Evolutionary conservation across 768 basidiomycete genomes (phyloP), one percentile per base, ranked within the genome.

Genomic region (Suillus brevipes): DNA sequence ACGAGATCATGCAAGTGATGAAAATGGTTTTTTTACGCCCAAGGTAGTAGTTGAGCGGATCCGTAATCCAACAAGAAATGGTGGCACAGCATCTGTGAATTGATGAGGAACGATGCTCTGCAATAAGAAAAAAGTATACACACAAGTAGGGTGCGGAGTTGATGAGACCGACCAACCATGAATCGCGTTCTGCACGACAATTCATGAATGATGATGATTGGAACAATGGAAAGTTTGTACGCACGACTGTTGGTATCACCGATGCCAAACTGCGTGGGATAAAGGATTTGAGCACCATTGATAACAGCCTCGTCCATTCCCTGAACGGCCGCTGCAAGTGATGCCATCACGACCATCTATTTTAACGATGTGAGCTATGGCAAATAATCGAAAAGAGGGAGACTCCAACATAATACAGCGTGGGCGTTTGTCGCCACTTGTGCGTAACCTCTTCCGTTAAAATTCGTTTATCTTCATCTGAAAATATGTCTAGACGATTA

Each of bases 321-420:
- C 81, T 94, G 91, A 28, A 92, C 90, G 58, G 89, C 90, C 4
- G 92, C 92, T 2, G 89, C 90, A 57, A 94, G 75, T 18, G 89
- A 90, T 67, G 90, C 87, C 56, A 87, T 74, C 53, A 85, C 68
- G 28, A 85, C 84, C 45, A 85, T 75, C 72, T 80, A 81, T 14
- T 83, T 71, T 56, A 14, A 73, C 75, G 62, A 79, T 25, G 60
- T 84, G 85, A 65, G 58, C 1, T 13, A 42, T 38, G 31, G 37
- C 37, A 34, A 1, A 36, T 53, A 28, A 16, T 16, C 12, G 38
- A 31, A 1, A 43, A 3, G 55, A 6, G 16, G 16, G 7, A 4
- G 18, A 42, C 40, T 69, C 73, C 56, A 25, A 72, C 78, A 50
- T 80, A 80, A 70, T 85, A 87, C 13, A 86, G 77, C 47, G 65